phyloP scores from a whole-genome alignment of 148 eudicot genomes.

The Arctostaphylos glauca region DNA sequence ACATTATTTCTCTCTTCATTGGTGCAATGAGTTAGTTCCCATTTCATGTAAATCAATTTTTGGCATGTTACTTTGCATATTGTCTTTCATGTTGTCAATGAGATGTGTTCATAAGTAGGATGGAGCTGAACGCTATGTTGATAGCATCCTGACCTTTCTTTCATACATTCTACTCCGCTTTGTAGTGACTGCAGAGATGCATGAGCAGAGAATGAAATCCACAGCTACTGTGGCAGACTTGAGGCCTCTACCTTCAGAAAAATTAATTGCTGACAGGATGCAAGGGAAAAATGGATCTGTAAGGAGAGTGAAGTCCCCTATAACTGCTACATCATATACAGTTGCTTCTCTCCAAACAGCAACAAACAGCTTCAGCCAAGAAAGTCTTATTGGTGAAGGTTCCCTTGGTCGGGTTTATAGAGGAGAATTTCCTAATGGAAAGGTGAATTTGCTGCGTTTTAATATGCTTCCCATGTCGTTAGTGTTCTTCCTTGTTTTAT shows the following conservation, averaged over 20 bases:
- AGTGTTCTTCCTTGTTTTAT: background rate
- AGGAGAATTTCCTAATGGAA: slow-evolving; percentile 91
- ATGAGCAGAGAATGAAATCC: slow-evolving; percentile 67
- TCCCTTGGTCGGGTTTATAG: slow-evolving; percentile 97
- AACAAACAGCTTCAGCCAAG: slow-evolving; percentile 95
- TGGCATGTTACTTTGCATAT: background rate
- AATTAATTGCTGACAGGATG: slow-evolving; percentile 46
- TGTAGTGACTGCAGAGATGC: slow-evolving; percentile 58
- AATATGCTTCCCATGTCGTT: background rate
- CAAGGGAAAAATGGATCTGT: slow-evolving; percentile 76
- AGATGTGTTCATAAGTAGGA: background rate
- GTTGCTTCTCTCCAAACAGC: slow-evolving; percentile 93
- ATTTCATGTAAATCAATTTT: background rate
- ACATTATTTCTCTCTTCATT: background rate
- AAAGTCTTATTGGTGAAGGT: slow-evolving; percentile 89
- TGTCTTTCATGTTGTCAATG: slow-evolving; percentile 14
- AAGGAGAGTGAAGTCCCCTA: slow-evolving; percentile 71
- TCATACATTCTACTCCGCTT: slow-evolving; percentile 15
- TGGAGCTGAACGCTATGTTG: background rate
- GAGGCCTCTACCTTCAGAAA: slow-evolving; percentile 73
- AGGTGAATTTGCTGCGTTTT: slow-evolving; percentile 46
- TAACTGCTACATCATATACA: slow-evolving; percentile 80
- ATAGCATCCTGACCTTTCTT: slow-evolving; percentile 10
- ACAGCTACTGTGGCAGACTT: slow-evolving; percentile 53
- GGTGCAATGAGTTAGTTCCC: background rate